Conservation (phyloP, 805 yeast genomes). For the Maudiozyma bulderi region DNA sequence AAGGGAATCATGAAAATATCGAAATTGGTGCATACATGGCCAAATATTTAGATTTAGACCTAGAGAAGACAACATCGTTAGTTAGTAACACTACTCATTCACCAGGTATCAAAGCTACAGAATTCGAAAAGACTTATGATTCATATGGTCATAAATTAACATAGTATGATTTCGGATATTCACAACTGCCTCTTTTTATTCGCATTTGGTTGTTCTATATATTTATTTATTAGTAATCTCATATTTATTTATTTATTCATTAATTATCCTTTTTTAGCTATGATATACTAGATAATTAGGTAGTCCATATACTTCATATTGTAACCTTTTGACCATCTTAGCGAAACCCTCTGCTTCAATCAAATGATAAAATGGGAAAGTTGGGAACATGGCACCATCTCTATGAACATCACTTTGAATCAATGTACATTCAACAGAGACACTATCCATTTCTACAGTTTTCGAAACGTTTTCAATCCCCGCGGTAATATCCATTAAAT, state of each 20-base stretch:
- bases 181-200: background rate
- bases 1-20: constrained; percentile 79
- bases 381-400: constrained; percentile 97
- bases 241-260: background rate
- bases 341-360: constrained; percentile 95
- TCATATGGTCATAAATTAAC: constrained; percentile 13
- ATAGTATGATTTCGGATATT: background rate
- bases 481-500: constrained; percentile 44
- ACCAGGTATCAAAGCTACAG: constrained; percentile 18
- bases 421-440: constrained; percentile 87
- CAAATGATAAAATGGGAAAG: constrained; percentile 88
- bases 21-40: constrained; percentile 76
- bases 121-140: constrained; percentile 7
- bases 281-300: constrained; percentile 79
- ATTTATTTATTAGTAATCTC: background rate
- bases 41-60: constrained; percentile 37
- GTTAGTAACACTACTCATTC: constrained; percentile 43
- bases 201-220: background rate
- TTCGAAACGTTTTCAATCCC: constrained; percentile 47
- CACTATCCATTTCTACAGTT: constrained; percentile 83
- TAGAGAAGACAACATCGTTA: constrained; percentile 39
- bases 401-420: constrained; percentile 93
- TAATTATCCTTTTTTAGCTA: background rate
- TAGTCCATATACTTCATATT: constrained; percentile 77
- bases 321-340: constrained; percentile 84